These are phyloP conservation scores for Monosporascus sp. DNA, from an alignment of 2,329 filamentous ascomycete species.

Conservation along the genomic window DNA sequence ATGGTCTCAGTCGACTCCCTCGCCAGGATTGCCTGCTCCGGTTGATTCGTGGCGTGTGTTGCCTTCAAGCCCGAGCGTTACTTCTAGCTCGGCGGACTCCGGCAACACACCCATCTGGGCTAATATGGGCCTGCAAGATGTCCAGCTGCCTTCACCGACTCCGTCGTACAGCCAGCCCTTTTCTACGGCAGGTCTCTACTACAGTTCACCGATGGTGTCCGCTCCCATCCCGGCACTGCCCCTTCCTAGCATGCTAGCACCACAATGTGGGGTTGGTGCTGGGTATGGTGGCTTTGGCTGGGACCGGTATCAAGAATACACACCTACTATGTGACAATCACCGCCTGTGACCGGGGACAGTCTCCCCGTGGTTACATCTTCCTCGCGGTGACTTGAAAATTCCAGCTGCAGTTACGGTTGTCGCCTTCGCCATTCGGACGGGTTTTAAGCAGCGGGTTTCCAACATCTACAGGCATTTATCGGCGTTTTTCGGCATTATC, in stretches of 20 bases:
- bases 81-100: slow-evolving; percentile 65
- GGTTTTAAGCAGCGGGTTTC: slow-evolving; percentile 17
- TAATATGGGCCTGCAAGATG: slow-evolving; percentile 67
- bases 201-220: slow-evolving; percentile 70
- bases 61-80: slow-evolving; percentile 78
- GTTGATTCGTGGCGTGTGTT: slow-evolving; percentile 89
- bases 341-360: slow-evolving; percentile 39
- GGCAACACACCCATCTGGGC: slow-evolving; percentile 67
- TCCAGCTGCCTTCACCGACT: slow-evolving; percentile 71
- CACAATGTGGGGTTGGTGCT: slow-evolving; percentile 75
- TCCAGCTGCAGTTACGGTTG: slow-evolving; percentile 18
- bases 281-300: slow-evolving; percentile 78
- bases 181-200: slow-evolving; percentile 69
- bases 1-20: slow-evolving; percentile 70
- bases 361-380: slow-evolving; percentile 43
- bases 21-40: slow-evolving; percentile 60
- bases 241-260: slow-evolving; percentile 79
- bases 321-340: slow-evolving; percentile 80
- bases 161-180: slow-evolving; percentile 76
- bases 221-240: slow-evolving; percentile 72
- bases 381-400: slow-evolving; percentile 21
- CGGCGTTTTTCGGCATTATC: slow-evolving; percentile 31
- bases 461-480: slow-evolving; percentile 18
- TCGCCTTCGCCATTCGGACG: slow-evolving; percentile 13
- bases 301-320: slow-evolving; percentile 80